phyloP scores from a whole-genome alignment of 2,329 filamentous ascomycete genomes.

The Fusarium buharicum region DNA sequence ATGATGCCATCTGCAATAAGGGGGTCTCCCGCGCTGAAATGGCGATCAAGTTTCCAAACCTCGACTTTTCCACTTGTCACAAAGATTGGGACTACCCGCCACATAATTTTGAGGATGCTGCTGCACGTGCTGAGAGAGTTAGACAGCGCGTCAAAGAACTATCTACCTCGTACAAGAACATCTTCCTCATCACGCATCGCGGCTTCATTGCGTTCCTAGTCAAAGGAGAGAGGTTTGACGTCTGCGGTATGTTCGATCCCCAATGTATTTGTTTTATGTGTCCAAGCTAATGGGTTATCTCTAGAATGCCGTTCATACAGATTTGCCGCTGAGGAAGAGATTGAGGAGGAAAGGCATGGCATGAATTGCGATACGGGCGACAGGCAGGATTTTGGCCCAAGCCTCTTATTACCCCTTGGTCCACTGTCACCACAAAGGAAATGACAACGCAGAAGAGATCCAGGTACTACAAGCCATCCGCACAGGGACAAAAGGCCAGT shows the following conservation, averaged over 20 bases:
- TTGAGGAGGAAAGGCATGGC: constrained; percentile 4
- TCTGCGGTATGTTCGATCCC: no score
- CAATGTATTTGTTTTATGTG: constrained; percentile 16
- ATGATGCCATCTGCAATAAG: constrained; percentile 43
- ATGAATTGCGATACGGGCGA: constrained; percentile 27
- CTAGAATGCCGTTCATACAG: no score
- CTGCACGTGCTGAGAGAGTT: constrained; percentile 36
- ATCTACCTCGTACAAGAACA: constrained; percentile 29
- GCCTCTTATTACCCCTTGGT: constrained; percentile 11
- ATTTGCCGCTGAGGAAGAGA: constrained; percentile 16
- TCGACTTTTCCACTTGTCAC: constrained; percentile 35
- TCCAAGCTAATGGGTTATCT: no score
- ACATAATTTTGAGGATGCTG: constrained; percentile 26
- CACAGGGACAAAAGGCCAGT: no score
- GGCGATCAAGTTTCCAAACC: constrained; percentile 27
- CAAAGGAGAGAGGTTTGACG: constrained; percentile 29
- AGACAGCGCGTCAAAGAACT: constrained; percentile 17
- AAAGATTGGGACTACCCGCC: constrained; percentile 36
- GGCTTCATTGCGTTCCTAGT: constrained; percentile 39
- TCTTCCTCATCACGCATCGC: constrained; percentile 35
- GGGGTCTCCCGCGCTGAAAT: constrained; percentile 28
- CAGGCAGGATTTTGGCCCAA: constrained; percentile 38
- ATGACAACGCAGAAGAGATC: no score
- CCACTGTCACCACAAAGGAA: no score
- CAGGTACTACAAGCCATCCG: no score